Conservation (phyloP, 805 yeast genomes). For the Citeromyces nyonsensis region DNA sequence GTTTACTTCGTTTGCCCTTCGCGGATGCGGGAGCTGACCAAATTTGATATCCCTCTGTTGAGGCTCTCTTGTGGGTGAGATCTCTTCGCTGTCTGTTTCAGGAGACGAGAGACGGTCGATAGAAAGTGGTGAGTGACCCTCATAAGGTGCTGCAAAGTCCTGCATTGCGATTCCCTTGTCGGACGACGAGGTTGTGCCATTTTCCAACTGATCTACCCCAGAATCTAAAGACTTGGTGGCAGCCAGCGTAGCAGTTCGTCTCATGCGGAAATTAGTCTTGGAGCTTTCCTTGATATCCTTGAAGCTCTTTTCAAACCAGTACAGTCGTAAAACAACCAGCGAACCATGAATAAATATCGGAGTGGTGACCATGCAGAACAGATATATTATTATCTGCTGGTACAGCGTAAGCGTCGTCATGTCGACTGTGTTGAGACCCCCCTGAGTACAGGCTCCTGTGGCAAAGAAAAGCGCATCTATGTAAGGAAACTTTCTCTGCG, state of each 20-base stretch:
- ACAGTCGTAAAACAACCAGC: conserved; percentile 61
- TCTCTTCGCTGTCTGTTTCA: not conserved
- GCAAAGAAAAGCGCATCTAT: conserved; percentile 72
- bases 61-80: not conserved
- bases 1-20: conserved; percentile 31
- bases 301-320: conserved; percentile 81
- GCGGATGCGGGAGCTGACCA: conserved; percentile 38
- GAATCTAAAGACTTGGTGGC: conserved; percentile 20
- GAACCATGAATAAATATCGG: conserved; percentile 82
- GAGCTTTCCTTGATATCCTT: conserved; percentile 69
- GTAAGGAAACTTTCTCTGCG: conserved; percentile 48
- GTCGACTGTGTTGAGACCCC: conserved; percentile 78
- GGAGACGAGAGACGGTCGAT: conserved; percentile 24
- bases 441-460: conserved; percentile 73
- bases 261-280: conserved; percentile 65
- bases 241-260: conserved; percentile 64
- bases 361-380: conserved; percentile 52
- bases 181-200: not conserved
- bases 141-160: not conserved
- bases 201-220: conserved; percentile 3
- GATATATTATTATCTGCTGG: conserved; percentile 67
- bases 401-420: conserved; percentile 46
- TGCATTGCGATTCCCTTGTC: not conserved
- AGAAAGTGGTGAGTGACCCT: conserved; percentile 2
- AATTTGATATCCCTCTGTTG: conserved; percentile 28